phyloP scores from a whole-genome alignment of 257 asterid genomes.

The Voacanga thouarsii region DNA sequence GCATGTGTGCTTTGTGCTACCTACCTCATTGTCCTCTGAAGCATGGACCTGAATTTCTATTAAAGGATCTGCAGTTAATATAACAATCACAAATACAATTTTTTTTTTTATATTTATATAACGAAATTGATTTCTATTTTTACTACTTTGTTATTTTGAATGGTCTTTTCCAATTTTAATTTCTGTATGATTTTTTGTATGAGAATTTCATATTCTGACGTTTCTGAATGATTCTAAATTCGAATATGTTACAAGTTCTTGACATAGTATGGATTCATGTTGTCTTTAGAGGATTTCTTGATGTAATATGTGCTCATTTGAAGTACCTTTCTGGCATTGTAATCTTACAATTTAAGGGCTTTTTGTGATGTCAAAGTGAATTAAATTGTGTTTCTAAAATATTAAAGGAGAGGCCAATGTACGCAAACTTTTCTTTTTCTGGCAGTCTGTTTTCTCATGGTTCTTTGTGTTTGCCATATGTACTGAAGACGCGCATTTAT shows the following conservation, averaged over 20 bases:
- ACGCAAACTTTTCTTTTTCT: background rate
- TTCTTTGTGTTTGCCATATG: constrained; percentile 2
- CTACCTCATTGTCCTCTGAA: background rate
- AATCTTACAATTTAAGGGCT: background rate
- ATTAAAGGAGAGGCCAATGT: background rate
- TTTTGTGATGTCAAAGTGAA: background rate
- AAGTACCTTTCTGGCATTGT: background rate
- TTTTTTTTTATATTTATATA: background rate
- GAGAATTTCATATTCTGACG: background rate
- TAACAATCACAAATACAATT: background rate
- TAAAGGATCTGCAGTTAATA: background rate
- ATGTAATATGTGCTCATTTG: too few relatives aligned
- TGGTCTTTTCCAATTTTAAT: background rate
- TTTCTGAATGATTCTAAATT: background rate
- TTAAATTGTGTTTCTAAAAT: background rate
- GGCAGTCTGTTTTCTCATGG: background rate
- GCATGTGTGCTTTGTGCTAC: background rate
- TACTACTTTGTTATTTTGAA: background rate
- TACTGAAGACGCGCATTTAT: background rate
- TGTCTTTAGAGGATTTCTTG: background rate
- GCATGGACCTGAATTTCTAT: background rate
- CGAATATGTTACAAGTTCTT: background rate
- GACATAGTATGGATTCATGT: background rate
- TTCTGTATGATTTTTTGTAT: background rate
- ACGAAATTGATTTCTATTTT: background rate